These are phyloP conservation scores for Exophiala calicioides DNA, from an alignment of 2,329 filamentous ascomycete genomes.

Conservation along the genomic window DNA sequence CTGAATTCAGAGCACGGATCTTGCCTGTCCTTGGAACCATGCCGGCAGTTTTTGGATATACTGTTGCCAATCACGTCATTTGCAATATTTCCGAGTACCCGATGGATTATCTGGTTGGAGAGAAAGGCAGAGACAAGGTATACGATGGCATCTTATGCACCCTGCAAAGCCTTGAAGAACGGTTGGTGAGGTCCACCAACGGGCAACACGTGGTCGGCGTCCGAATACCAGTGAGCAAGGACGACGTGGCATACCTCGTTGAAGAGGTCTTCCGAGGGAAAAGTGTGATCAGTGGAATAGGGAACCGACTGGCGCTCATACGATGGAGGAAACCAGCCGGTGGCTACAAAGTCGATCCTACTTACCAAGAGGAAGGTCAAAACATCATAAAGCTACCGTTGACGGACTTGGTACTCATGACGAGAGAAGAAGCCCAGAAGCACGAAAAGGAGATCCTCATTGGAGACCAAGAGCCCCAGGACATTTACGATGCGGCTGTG, in stretches of 20 bases:
- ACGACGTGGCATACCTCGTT: constrained; percentile 82
- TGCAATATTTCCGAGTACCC: constrained; percentile 80
- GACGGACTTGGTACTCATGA: constrained; percentile 79
- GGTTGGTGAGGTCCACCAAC: constrained; percentile 58
- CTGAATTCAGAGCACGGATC: constrained; percentile 93
- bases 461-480: constrained; percentile 65
- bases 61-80: constrained; percentile 89
- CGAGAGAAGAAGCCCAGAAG: constrained; percentile 78
- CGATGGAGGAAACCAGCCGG: constrained; percentile 71
- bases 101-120: constrained; percentile 71
- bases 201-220: constrained; percentile 65
- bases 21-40: constrained; percentile 93
- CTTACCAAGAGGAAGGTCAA: constrained; percentile 65
- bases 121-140: constrained; percentile 84
- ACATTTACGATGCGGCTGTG: constrained; percentile 71
- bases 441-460: constrained; percentile 81
- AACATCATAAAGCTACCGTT: constrained; percentile 70
- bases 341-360: constrained; percentile 63
- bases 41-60: constrained; percentile 94
- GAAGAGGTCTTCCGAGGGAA: constrained; percentile 86
- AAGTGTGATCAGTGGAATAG: constrained; percentile 78
- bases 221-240: constrained; percentile 73
- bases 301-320: constrained; percentile 75
- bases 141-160: constrained; percentile 79
- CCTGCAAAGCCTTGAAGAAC: constrained; percentile 77